Evolutionary conservation across 163 green algal genomes (phyloP), one percentile per base, ranked within the genome.

Genomic region (Scenedesmus sp.): DNA sequence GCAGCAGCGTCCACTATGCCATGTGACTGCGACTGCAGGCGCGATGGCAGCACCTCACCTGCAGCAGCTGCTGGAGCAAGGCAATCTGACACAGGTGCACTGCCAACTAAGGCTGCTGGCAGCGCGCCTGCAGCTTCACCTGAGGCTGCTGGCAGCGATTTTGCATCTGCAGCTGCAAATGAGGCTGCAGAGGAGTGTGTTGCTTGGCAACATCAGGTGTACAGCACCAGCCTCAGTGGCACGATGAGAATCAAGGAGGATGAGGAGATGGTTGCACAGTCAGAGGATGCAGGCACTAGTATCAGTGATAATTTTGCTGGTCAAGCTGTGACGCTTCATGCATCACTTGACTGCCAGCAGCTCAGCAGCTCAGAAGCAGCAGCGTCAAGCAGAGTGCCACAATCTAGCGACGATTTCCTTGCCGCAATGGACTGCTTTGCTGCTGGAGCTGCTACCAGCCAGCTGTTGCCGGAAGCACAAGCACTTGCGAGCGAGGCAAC

Each of bases 321-420:
- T n/a, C n/a, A n/a, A n/a, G n/a, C n/a, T n/a, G n/a, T n/a, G n/a
- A n/a, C n/a, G n/a, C n/a, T n/a, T n/a, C n/a, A 56, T 56, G 49
- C 49, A 56, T 12, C 49, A 56, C 15, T 56, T 2, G 46, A 53
- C 46, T 6, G 46, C 46, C 6, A 53, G 6, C 46, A 53, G 46
- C 46, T 16, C 72, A 81, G 72, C 72, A 46, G n/a, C 72, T 46
- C n/a, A 42, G 44, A 26, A 43, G 16, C 13, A 43, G 26, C 46
- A 68, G 46, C 15, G 26, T 20, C 10, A 33, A 26, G 35, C 35
- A 53, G 44, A 33, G 37, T 59, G 20, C 40, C 18, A 43, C 24
- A 56, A 24, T 51, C n/a, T n/a, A 87, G 49, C 42, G 51, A 73
- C 7, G 82, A 87, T 51, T 87, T 78, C 33, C 5, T 87, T 20